phyloP scores from a whole-genome alignment of 306 rosid genomes.

The Oxytropis ochrocephala region DNA sequence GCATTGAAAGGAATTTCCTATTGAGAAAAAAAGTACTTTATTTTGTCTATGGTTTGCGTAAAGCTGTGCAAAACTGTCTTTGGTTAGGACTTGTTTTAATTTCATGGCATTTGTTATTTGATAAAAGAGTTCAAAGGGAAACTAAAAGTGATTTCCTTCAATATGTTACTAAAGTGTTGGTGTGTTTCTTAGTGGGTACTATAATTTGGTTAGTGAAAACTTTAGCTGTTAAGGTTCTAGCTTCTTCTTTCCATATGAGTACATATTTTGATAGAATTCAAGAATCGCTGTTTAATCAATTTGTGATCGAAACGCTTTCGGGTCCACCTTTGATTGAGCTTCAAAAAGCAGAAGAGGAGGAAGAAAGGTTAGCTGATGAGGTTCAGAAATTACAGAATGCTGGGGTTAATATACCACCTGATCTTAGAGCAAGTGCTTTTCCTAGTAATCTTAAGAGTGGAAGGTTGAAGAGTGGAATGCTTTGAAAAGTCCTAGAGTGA shows the following conservation, averaged over 20 bases:
- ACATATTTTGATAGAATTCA: constrained; percentile 85
- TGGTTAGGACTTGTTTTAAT: constrained; percentile 81
- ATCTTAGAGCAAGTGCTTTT: constrained; percentile 45
- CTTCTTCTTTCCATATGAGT: constrained; percentile 79
- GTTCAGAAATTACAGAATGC: constrained; percentile 74
- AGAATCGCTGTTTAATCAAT: constrained; percentile 73
- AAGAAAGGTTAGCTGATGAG: constrained; percentile 64
- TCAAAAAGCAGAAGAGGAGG: constrained; percentile 56
- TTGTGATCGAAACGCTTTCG: constrained; percentile 69
- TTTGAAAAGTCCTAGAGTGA: constrained; percentile 30
- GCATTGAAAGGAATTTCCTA: constrained; percentile 65
- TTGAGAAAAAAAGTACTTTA: constrained; percentile 67
- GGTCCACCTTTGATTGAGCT: constrained; percentile 70
- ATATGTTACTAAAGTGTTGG: constrained; percentile 47
- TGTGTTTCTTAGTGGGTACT: constrained; percentile 64
- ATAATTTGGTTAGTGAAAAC: constrained; percentile 75
- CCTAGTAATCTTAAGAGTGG: constrained; percentile 25
- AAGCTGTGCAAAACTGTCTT: constrained; percentile 65
- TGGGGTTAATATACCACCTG: constrained; percentile 74
- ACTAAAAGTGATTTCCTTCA: constrained; percentile 24
- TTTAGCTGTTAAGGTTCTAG: constrained; percentile 65
- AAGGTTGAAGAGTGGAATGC: constrained; percentile 40
- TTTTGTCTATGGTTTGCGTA: constrained; percentile 74
- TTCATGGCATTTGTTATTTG: constrained; percentile 70
- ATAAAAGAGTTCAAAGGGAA: constrained; percentile 58